Evolutionary conservation across 768 basidiomycete genomes (phyloP).

Genomic region (Cyclocybe cylindracea): DNA sequence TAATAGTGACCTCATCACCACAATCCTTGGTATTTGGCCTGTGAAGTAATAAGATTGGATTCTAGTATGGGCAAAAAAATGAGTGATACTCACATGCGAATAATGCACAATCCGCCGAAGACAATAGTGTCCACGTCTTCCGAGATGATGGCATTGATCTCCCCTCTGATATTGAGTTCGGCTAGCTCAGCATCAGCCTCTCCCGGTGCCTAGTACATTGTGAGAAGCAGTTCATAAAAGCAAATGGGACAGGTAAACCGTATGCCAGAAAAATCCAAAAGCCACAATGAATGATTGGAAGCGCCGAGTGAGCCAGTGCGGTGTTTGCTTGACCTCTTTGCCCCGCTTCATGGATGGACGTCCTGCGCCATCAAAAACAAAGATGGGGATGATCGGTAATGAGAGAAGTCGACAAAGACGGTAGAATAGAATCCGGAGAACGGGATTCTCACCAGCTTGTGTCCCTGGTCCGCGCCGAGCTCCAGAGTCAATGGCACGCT

Average conservation of each 20-base stretch:
- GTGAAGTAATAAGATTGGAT: neutral
- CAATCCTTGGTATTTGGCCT: neutral
- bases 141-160: slow-evolving; percentile 49
- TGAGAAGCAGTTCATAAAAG: neutral
- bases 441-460: slow-evolving; percentile 36
- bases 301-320: slow-evolving; percentile 22
- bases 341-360: slow-evolving; percentile 43
- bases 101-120: slow-evolving; percentile 43
- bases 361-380: slow-evolving; percentile 50
- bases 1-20: no score
- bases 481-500: slow-evolving; percentile 1
- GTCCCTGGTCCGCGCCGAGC: slow-evolving; percentile 12
- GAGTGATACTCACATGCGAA: slow-evolving; percentile 44
- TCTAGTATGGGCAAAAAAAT: neutral
- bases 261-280: slow-evolving; percentile 40
- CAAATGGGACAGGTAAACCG: slow-evolving; percentile 10
- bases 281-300: slow-evolving; percentile 37
- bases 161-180: slow-evolving; percentile 36
- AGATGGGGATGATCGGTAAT: slow-evolving; percentile 41
- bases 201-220: slow-evolving; percentile 47
- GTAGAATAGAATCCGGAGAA: slow-evolving; percentile 42
- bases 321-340: slow-evolving; percentile 23
- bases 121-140: slow-evolving; percentile 52
- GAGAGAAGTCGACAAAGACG: slow-evolving; percentile 37
- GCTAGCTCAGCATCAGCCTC: slow-evolving; percentile 59